Evolutionary conservation across 1,284 basidiomycete genomes (phyloP), one percentile per base, ranked within the genome.

Genomic region (Agaricales sp.): DNA sequence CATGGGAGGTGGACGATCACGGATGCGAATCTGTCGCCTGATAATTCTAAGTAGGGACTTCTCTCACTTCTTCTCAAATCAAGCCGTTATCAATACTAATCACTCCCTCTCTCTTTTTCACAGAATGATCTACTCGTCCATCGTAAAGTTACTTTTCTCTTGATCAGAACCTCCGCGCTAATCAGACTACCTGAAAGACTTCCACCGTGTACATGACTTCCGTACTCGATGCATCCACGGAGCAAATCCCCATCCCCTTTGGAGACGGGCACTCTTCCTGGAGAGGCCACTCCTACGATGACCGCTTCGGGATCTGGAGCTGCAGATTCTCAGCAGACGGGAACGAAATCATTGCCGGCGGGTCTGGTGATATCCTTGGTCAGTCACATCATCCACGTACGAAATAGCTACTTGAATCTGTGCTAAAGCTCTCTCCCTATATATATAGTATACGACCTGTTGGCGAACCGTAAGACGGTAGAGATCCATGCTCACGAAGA

Each of bases 321-420:
- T 92, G 96, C 61, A 80, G 91, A 20, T 99, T 98, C 63, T 96
- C 92, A 25, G 92, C 93, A 12, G 94, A 98, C 59, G 93, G 92
- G 0, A 88, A 88, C 50, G 96, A 99, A 65, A 82, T 98, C 16
- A 71, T 87, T 47, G 84, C 85, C 21, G 85, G 85, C 11, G 85
- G 85, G 19, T 79, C 74, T 48, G 82, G 84, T 3, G 77, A 82
- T 51, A 82, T 93, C 35, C 88, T 88, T 60, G 87, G 90, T 82
- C n/a, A n/a, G n/a, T n/a, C n/a, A n/a, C n/a, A n/a, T n/a, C n/a
- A n/a, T n/a, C n/a, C n/a, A n/a, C n/a, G n/a, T n/a, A n/a, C n/a
- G 22, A 16, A 19, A 12, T 46, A 44, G 21, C 4, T 22, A 30
- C 25, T 47, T 30, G 26, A 46, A 44, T 16, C 2, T 43, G 43